Evolutionary conservation across 2,329 filamentous ascomycete genomes (phyloP), one percentile per base, ranked within the genome.

Genomic region (Aureobasidium zeae): DNA sequence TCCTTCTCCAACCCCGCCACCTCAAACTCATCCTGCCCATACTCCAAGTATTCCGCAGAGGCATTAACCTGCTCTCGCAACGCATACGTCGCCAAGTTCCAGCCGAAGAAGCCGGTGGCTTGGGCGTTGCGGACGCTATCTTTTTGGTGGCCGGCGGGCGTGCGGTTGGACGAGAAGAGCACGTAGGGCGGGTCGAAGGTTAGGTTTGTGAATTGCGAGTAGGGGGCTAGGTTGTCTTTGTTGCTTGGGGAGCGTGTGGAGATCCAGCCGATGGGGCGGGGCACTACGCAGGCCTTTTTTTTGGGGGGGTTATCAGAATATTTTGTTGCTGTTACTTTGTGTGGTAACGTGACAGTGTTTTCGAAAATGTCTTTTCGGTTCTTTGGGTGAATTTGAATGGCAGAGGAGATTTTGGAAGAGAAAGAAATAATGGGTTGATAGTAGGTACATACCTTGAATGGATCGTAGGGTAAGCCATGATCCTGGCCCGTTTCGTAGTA

Each of bases 181-280:
- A 79, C 70, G 53, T 76, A 77, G 0, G 76, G 76, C 0, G 75
- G 76, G 54, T 77, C 73, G 58, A 77, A 79, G 22, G 72, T 77
- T 0, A 79, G 66, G 50, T 79, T 79, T 57, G 73, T 77, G 66
- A 79, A 79, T 58, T 79, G 76, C 0, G 63, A 70, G 59, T 74
- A 79, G 0, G 76, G 76, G 0, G 75, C 76, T 2, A 79, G 67
- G 51, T 79, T 79, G 54, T 72, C 63, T 36, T 60, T 54, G 47
- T 69, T 68, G 5, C 56, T 50, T 12, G 58, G 54, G n/a, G 68
- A 70, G 47, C 68, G 63, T 1, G 75, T 77, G 16, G 69, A 74
- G 53, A 79, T 78, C 74, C 76, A 79, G 50, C 76, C 76, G 39
- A 79, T 79, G 16, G 76, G 74, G 12, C 76, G 68, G 12, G 76